Evolutionary conservation across 345 rosid species (phyloP), one percentile per base, ranked within the genome.

Genomic region (Melaleuca alternifolia): DNA sequence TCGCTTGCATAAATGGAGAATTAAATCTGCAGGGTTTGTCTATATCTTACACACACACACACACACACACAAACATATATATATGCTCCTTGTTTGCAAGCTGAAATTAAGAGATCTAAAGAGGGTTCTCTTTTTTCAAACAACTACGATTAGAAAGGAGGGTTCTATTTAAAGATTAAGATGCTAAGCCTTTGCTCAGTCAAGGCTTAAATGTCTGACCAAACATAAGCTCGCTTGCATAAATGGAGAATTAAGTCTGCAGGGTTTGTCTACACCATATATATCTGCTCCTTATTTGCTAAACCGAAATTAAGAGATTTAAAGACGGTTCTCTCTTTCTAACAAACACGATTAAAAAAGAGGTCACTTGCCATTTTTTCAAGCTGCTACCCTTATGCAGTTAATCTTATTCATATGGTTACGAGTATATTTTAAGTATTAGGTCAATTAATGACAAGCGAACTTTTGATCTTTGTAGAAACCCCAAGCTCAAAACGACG

Each of bases 301-400:
- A 59, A n/a, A 4, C 8, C 11, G 7, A 59, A 26, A 59, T n/a
- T 2, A 7, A 5, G 16, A n/a, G 18, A 59, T 26, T 26, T 12
- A n/a, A n/a, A n/a, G 71, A n/a, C 33, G 11, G 33, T 59, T n/a
- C 3, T 59, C 1, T 10, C 11, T 12, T 11, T 57, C 7, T n/a
- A 41, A 41, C 33, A 59, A 59, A n/a, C 26, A 2, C 11, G 3
- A 57, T 26, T 24, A 24, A 0, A 26, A 26, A 11, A 57, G 26
- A 26, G 30, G 62, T 6, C 0, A 0, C 62, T 57, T 1, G 0
- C 14, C 11, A 56, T 57, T 57, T 0, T 57, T 57, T 59, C 26
- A 0, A 0, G 0, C 71, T 2, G 16, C 33, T 59, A n/a, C 26
- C 33, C 71, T 59, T n/a, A n/a, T 59, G 71, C 1, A n/a, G 0